Evolutionary conservation across 495 filamentous ascomycete genomes (phyloP).

Genomic region (Halenospora varia): DNA sequence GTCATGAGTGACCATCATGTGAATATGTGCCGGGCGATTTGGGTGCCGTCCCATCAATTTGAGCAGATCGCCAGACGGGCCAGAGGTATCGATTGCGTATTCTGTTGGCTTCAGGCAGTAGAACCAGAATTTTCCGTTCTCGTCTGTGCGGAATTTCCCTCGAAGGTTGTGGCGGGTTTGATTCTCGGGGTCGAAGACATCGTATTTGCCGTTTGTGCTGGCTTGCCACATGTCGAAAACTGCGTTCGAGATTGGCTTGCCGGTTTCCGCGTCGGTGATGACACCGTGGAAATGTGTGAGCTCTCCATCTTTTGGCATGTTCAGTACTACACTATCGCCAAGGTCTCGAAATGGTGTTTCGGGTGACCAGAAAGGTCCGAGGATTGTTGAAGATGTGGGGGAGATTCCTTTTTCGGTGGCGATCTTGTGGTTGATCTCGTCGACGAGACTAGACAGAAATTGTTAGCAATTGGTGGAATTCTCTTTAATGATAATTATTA

Average conservation of each 20-base stretch:
- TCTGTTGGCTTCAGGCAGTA: slow-evolving; percentile 82
- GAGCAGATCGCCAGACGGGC: slow-evolving; percentile 65
- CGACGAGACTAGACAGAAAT: slow-evolving; percentile 52
- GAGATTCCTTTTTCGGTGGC: slow-evolving; percentile 61
- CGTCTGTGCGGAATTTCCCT: slow-evolving; percentile 77
- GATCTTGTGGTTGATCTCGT: slow-evolving; percentile 81
- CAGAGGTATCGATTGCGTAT: slow-evolving; percentile 74
- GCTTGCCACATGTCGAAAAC: slow-evolving; percentile 87
- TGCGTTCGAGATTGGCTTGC: slow-evolving; percentile 62
- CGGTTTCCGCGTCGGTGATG: slow-evolving; percentile 67
- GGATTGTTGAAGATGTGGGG: slow-evolving; percentile 77
- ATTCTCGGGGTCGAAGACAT: slow-evolving; percentile 80
- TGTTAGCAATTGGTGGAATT: no score
- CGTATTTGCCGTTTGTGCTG: slow-evolving; percentile 79
- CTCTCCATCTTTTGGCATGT: slow-evolving; percentile 53
- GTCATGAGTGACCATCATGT: slow-evolving; percentile 63
- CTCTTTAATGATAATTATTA: no score
- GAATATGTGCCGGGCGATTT: slow-evolving; percentile 81
- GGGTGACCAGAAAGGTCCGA: slow-evolving; percentile 85
- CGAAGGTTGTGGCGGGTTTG: slow-evolving; percentile 79
- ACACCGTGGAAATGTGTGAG: slow-evolving; percentile 73
- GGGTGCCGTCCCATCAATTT: slow-evolving; percentile 73
- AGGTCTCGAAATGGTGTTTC: slow-evolving; percentile 74
- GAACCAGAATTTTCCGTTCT: slow-evolving; percentile 69
- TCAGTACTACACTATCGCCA: slow-evolving; percentile 66